A percentile compares a stretch with the other conserved stretches of the same genome.
phyloP scores from a whole-genome alignment of 306 rosid species.

The Cucurbita argyrosperma region DNA sequence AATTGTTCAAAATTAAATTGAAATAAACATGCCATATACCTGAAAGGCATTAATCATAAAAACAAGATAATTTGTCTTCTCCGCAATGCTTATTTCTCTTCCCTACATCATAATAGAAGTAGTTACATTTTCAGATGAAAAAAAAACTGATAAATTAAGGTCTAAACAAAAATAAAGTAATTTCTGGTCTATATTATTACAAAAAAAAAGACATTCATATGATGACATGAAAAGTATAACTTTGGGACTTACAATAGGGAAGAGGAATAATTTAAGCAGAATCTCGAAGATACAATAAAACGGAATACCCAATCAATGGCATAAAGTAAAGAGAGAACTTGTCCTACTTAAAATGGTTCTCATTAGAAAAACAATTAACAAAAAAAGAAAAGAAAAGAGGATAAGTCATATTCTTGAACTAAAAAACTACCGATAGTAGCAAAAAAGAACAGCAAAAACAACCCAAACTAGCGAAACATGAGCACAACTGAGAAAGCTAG shows the following conservation, averaged over 20 bases:
- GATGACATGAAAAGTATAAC: not conserved
- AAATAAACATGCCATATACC: conserved; percentile 27
- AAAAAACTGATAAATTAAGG: not conserved
- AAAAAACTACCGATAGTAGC: not conserved
- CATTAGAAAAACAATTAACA: too few species aligned
- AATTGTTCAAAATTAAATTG: not conserved
- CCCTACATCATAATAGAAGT: conserved; percentile 44
- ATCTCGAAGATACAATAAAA: not conserved
- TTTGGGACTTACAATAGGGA: not conserved
- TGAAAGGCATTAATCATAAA: conserved; percentile 95
- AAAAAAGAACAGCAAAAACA: not conserved
- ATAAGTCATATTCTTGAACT: not conserved
- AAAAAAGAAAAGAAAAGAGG: not conserved
- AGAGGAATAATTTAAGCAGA: not conserved
- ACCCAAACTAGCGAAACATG: not conserved
- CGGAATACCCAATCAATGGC: not conserved
- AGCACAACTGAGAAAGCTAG: not conserved
- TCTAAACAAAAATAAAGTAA: not conserved
- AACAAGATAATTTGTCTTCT: conserved; percentile 86
- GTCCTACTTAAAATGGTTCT: not conserved
- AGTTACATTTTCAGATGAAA: conserved; percentile 2
- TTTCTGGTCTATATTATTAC: not conserved
- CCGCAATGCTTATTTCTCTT: conserved; percentile 67
- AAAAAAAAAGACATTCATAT: not conserved
- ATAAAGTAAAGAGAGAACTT: not conserved